A percentile compares a stretch with the other conserved stretches of the same genome.
Evolutionary conservation across 495 filamentous ascomycete genomes (phyloP).

Genomic region (Halenospora varia): DNA sequence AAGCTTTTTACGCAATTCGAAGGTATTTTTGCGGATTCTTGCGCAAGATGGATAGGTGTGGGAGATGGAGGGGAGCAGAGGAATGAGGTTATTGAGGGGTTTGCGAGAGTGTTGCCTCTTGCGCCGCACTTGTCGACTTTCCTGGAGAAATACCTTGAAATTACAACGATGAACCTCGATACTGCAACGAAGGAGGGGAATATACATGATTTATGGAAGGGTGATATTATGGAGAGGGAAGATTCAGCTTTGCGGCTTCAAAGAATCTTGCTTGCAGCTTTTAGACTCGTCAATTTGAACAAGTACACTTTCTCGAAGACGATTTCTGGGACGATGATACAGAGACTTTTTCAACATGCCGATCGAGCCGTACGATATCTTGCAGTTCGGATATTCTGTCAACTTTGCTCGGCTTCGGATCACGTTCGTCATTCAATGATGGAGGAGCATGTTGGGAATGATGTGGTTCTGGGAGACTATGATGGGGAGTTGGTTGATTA

Average conservation of each 20-base stretch:
- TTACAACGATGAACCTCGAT: not conserved
- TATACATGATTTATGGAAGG: not conserved
- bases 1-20: conserved; percentile 67
- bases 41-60: conserved; percentile 61
- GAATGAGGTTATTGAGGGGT: conserved; percentile 58
- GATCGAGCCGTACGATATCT: conserved; percentile 67
- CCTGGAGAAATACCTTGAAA: conserved; percentile 38
- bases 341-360: conserved; percentile 60
- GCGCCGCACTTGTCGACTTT: conserved; percentile 65
- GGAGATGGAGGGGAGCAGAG: conserved; percentile 13
- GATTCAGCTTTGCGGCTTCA: conserved; percentile 10
- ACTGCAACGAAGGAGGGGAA: not conserved
- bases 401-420: conserved; percentile 79
- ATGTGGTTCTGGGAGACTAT: conserved; percentile 61
- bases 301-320: conserved; percentile 55
- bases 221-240: not conserved
- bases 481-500: conserved; percentile 81
- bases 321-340: conserved; percentile 61
- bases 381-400: conserved; percentile 71
- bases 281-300: conserved; percentile 73
- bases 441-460: conserved; percentile 52
- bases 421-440: conserved; percentile 67
- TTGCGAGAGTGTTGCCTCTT: conserved; percentile 76
- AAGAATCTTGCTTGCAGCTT: conserved; percentile 59
- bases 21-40: conserved; percentile 70